Conservation (phyloP, 2,329 filamentous ascomycete genomes). For the Calonectria honghensis region DNA sequence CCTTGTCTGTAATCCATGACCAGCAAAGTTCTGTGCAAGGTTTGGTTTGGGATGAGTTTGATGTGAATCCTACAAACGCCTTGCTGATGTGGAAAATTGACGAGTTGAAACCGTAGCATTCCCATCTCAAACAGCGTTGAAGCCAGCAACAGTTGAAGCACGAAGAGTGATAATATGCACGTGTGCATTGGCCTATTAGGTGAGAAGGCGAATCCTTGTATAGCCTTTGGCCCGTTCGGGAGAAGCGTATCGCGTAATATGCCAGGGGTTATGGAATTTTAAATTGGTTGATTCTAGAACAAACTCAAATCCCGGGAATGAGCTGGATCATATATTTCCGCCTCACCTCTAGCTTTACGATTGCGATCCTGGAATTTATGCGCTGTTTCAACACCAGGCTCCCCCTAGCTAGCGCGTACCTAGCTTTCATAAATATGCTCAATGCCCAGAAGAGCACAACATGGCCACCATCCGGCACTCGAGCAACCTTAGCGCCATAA, state of each 20-base stretch:
- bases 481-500: background rate
- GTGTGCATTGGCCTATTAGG: background rate
- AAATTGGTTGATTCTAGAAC: conserved; percentile 6
- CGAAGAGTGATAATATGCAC: background rate
- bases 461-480: background rate
- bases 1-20: background rate
- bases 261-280: background rate
- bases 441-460: background rate
- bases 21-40: background rate
- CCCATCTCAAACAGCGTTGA: background rate
- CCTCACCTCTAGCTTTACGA: background rate
- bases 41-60: background rate
- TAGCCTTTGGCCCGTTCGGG: background rate
- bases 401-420: background rate
- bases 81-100: background rate
- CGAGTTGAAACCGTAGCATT: background rate
- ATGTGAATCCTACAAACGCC: background rate
- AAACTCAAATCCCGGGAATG: conserved; percentile 5
- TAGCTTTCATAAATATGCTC: conserved; percentile 4
- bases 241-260: background rate
- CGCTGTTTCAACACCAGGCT: background rate
- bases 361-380: background rate
- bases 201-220: background rate
- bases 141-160: background rate
- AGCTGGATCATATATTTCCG: background rate